Evolutionary conservation across 306 rosid genomes (phyloP).

Genomic region (Echinosophora koreensis): DNA sequence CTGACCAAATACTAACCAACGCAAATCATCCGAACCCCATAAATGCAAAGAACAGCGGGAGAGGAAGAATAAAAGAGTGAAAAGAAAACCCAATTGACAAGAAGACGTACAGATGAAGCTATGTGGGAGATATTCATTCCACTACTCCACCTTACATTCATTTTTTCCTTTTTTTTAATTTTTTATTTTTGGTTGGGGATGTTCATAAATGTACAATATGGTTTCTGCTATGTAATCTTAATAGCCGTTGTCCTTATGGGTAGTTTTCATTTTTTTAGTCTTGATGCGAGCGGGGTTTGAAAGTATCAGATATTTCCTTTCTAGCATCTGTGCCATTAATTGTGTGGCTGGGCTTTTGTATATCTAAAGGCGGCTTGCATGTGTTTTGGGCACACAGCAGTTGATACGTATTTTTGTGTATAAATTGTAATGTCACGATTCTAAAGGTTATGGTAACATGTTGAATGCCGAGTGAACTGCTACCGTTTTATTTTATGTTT

Average conservation of each 20-base stretch:
- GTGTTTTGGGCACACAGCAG: constrained; percentile 19
- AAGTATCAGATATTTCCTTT: constrained; percentile 43
- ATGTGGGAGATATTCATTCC: constrained; percentile 47
- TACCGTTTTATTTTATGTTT: neutral
- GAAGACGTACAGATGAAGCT: constrained; percentile 48
- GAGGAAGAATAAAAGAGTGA: constrained; percentile 45
- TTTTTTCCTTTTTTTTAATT: neutral
- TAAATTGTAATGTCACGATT: constrained; percentile 35
- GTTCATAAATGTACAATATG: constrained; percentile 57
- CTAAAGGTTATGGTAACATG: constrained; percentile 11
- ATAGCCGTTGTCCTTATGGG: constrained; percentile 23
- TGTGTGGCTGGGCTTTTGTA: constrained; percentile 35
- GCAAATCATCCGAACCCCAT: constrained; percentile 52
- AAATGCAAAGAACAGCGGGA: constrained; percentile 57
- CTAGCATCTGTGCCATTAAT: constrained; percentile 34
- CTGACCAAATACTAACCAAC: constrained; percentile 58
- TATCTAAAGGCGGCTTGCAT: constrained; percentile 32
- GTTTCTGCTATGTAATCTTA: constrained; percentile 50
- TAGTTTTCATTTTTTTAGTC: neutral
- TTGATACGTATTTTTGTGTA: constrained; percentile 28
- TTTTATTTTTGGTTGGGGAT: constrained; percentile 10
- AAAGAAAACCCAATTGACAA: constrained; percentile 49
- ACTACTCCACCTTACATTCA: constrained; percentile 37
- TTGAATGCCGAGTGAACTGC: neutral
- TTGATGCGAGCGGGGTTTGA: constrained; percentile 38